These are phyloP conservation scores for Tillandsia leiboldiana DNA, from an alignment of 176 grass and related monocot genomes.

Conservation along the genomic window DNA sequence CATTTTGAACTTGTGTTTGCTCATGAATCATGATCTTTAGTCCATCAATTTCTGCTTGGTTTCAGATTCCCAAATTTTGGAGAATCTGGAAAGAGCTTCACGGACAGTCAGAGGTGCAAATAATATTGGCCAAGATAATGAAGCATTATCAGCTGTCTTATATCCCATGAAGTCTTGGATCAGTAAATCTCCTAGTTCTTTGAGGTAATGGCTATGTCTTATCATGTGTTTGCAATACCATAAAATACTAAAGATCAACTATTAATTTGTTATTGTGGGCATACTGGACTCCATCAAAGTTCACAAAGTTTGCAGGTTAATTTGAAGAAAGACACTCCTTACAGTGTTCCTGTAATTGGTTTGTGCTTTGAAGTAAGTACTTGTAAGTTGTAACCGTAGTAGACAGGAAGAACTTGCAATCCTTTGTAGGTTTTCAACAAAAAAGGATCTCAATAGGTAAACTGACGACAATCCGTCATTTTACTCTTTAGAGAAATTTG, in stretches of 20 bases:
- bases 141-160: constrained; percentile 51
- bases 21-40: background rate
- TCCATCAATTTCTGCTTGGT: background rate
- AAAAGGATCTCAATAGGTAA: too few species aligned
- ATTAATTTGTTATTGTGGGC: background rate
- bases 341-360: too few species aligned
- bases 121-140: constrained; percentile 56
- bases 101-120: constrained; percentile 72
- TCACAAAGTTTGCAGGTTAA: too few species aligned
- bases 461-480: background rate
- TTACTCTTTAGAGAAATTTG: background rate
- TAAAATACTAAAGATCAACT: background rate
- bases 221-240: background rate
- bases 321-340: too few species aligned
- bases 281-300: too few species aligned
- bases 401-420: background rate
- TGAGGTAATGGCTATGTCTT: constrained; percentile 24
- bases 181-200: constrained; percentile 40
- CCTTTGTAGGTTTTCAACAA: background rate
- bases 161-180: constrained; percentile 61
- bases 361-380: too few species aligned
- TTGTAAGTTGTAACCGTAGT: too few species aligned
- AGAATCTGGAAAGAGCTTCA: constrained; percentile 81
- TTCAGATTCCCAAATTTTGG: constrained; percentile 66
- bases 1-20: background rate